Evolutionary conservation across 768 basidiomycete species (phyloP).

Genomic region (Chiua virens): DNA sequence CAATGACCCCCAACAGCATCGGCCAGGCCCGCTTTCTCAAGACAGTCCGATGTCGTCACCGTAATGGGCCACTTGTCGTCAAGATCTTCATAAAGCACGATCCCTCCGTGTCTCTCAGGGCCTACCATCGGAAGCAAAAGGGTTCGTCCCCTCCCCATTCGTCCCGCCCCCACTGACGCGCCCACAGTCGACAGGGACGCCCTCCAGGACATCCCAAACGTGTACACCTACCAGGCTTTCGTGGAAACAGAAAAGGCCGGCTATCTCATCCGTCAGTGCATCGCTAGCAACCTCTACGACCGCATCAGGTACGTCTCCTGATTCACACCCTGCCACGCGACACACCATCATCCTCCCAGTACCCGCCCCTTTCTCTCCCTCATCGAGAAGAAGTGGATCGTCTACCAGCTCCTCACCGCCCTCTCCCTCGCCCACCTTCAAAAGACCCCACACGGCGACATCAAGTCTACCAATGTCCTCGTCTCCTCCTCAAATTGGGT

Average conservation of each 20-base stretch:
- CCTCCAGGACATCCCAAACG: constrained; percentile 80
- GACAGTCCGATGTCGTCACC: constrained; percentile 86
- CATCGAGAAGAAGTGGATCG: constrained; percentile 98
- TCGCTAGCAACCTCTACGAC: constrained; percentile 92
- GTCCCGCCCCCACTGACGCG: not conserved
- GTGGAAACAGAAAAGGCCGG: constrained; percentile 96
- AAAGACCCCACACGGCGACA: constrained; percentile 94
- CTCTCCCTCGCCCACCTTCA: constrained; percentile 80
- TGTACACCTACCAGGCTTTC: constrained; percentile 86
- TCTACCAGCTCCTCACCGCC: constrained; percentile 86
- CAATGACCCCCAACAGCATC: constrained; percentile 12
- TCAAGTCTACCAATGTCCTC: constrained; percentile 96
- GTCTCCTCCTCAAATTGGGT: constrained; percentile 97
- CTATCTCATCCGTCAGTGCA: constrained; percentile 93
- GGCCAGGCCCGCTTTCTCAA: constrained; percentile 48
- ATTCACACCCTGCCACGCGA: not conserved
- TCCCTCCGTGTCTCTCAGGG: constrained; percentile 73
- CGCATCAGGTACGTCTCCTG: constrained; percentile 79
- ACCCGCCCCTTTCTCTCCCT: constrained; percentile 91
- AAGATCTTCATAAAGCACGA: constrained; percentile 98
- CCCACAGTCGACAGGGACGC: constrained; percentile 79
- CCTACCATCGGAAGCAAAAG: constrained; percentile 77
- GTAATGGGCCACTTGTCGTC: constrained; percentile 79
- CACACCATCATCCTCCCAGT: constrained; percentile 41
- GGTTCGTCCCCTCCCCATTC: constrained; percentile 37